These are phyloP conservation scores for Piromyces finnis DNA, from an alignment of 192 early-diverging fungal genomes.

Conservation along the genomic window DNA sequence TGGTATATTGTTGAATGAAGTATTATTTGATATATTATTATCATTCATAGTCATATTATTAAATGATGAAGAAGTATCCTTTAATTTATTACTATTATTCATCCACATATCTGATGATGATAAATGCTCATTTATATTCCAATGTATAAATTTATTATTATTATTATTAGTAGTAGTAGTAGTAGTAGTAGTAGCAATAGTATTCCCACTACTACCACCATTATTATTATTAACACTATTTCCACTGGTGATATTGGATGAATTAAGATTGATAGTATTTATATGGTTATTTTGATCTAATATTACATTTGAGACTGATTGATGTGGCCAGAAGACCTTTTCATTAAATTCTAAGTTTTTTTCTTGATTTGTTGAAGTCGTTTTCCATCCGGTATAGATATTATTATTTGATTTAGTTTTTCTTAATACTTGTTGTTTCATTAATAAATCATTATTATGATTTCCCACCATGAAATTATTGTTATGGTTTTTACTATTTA, in stretches of 20 bases:
- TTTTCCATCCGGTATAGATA: background rate
- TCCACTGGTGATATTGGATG: background rate
- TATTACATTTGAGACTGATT: background rate
- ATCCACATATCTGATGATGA: background rate
- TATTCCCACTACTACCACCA: background rate
- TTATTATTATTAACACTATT: no score
- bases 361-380: background rate
- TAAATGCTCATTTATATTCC: background rate
- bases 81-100: background rate
- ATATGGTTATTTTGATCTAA: background rate
- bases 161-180: background rate
- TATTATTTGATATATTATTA: background rate
- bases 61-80: background rate
- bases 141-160: background rate
- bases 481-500: background rate
- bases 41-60: background rate
- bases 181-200: no score
- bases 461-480: background rate
- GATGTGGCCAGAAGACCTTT: background rate
- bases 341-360: background rate
- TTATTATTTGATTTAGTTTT: background rate
- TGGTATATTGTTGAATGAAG: background rate
- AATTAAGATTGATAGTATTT: background rate
- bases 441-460: background rate
- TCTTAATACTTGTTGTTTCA: background rate